Evolutionary conservation across 768 basidiomycete species (phyloP), one percentile per base, ranked within the genome.

Genomic region (Porpolomopsis calyptriformis): DNA sequence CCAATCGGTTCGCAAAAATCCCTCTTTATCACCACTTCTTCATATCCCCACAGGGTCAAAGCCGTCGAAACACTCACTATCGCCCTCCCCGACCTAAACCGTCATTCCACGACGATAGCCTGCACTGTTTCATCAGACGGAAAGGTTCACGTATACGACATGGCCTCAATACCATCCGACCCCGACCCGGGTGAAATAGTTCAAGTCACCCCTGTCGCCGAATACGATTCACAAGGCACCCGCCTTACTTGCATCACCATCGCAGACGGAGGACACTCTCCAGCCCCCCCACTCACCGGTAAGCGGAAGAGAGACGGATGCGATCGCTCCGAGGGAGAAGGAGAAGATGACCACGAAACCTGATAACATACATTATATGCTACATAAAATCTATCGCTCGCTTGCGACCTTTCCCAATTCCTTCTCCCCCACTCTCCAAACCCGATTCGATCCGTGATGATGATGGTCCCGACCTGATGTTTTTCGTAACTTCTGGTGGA

Each of bases 61-160:
- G 81, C 84, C 0, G 64, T 93, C 2, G 78, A 85, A 50, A 80
- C 76, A 0, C 69, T 88, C 26, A 55, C 64, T 4, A 74, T 90
- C 47, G 68, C 76, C 2, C 71, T 81, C 19, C 82, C 58, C 25
- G 3, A 35, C 43, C 29, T 40, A 16, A 52, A 43, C 14, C 57
- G 60, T 25, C 53, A 52, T 36, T 68, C 70, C 6, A 85, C 81
- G 8, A 85, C 78, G 0, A 65, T 86, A 19, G 73, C 78, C 2
- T 76, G 79, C 52, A 85, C 90, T 2, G 80, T 78, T 12, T 97
- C 92, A 0, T 96, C 94, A 0, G 96, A 98, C 49, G 96, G 96
- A 5, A 77, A 78, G 48, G 75, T 92, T 46, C 76, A 79, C 51
- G 57, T 92, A 16, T 91, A 82, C 60, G 82, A 92, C 59, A 64